Evolutionary conservation across 495 filamentous ascomycete genomes (phyloP).

Genomic region (Xylaria grammica): DNA sequence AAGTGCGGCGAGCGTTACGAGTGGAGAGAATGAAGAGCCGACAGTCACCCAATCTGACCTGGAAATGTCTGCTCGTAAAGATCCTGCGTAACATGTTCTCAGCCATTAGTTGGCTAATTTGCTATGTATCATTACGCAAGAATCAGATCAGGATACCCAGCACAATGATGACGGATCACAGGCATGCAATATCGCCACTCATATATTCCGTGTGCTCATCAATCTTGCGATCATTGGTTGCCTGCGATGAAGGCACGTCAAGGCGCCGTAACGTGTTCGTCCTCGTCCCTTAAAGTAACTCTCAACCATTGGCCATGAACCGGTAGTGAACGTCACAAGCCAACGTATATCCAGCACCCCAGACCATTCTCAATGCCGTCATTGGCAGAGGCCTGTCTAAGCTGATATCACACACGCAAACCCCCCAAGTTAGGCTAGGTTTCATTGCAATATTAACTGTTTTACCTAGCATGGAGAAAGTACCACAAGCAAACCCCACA

Average conservation of each 20-base stretch:
- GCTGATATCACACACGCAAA: not conserved
- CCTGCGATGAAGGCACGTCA: too few relatives aligned
- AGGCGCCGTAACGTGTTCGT: not conserved
- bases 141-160: not conserved
- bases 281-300: not conserved
- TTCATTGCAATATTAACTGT: not conserved
- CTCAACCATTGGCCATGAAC: not conserved
- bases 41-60: not conserved
- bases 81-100: not conserved
- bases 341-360: not conserved
- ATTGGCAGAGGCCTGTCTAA: not conserved
- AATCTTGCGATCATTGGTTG: too few relatives aligned
- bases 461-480: not conserved
- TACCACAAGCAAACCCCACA: not conserved
- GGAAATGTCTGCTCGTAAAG: not conserved
- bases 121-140: slow-evolving; percentile 5
- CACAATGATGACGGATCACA: not conserved
- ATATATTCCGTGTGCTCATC: not conserved
- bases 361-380: not conserved
- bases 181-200: not conserved
- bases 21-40: not conserved
- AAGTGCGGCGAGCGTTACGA: not conserved
- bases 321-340: not conserved
- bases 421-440: not conserved
- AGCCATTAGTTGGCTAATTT: not conserved